These are phyloP conservation scores for Rhizoclosmatium sp. DNA, from an alignment of 192 early-diverging fungal species.

Conservation along the genomic window DNA sequence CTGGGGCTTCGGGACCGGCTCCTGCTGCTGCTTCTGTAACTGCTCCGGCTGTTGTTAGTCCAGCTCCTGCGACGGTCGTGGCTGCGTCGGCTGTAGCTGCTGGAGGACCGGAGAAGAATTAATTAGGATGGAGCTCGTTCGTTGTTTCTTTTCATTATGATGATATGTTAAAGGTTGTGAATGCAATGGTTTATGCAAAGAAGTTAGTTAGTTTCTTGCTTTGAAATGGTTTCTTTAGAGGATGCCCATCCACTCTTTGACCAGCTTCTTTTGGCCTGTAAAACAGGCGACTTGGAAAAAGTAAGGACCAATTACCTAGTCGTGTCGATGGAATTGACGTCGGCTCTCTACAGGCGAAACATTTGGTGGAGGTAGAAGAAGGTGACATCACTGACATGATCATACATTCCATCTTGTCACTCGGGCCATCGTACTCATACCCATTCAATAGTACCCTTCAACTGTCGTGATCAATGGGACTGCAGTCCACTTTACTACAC, in stretches of 20 bases:
- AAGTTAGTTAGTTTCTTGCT: neutral
- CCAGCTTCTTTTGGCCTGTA: conserved; percentile 48
- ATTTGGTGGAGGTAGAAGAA: conserved; percentile 36
- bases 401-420: neutral
- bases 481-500: conserved; percentile 53
- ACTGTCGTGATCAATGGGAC: conserved; percentile 59
- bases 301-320: conserved; percentile 26
- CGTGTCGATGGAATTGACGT: conserved; percentile 3
- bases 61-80: neutral
- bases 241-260: conserved; percentile 48
- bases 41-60: neutral
- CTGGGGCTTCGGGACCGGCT: neutral
- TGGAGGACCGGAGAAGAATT: too few relatives aligned
- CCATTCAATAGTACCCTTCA: conserved; percentile 45
- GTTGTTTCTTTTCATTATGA: too few relatives aligned
- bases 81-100: too few relatives aligned
- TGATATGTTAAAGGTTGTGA: neutral
- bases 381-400: conserved; percentile 22
- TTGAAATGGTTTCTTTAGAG: conserved; percentile 14
- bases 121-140: too few relatives aligned
- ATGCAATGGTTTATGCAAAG: neutral
- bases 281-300: conserved; percentile 53
- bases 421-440: conserved; percentile 12
- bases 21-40: conserved; percentile 3
- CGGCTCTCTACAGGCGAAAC: conserved; percentile 23